These are phyloP conservation scores for Aspergillus pseudonomiae DNA, from an alignment of 2,329 filamentous ascomycete species.

Conservation along the genomic window DNA sequence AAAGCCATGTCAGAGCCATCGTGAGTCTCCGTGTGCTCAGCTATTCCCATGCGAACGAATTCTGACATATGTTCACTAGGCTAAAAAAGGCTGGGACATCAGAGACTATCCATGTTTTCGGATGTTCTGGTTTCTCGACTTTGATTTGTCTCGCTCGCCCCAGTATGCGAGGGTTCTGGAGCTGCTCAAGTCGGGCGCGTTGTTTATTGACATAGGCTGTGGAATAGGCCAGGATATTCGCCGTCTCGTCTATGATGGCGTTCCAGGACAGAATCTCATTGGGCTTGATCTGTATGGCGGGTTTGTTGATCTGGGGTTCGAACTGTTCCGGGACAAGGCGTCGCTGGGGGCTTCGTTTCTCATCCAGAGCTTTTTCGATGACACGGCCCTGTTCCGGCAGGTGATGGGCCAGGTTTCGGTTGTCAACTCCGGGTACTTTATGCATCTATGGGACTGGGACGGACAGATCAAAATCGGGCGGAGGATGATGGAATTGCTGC, in stretches of 20 bases:
- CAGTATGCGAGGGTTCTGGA: not conserved
- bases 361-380: slow-evolving; percentile 51
- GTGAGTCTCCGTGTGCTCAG: no score
- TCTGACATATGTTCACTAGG: not conserved
- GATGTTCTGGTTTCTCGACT: not conserved
- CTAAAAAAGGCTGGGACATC: not conserved
- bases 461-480: not conserved
- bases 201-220: not conserved
- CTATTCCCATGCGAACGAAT: no score
- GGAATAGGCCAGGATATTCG: not conserved
- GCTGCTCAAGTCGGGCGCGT: not conserved
- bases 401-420: not conserved
- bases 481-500: no score
- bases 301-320: not conserved
- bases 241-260: not conserved
- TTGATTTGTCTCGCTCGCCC: not conserved
- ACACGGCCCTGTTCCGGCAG: not conserved
- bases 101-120: not conserved
- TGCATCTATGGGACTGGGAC: not conserved
- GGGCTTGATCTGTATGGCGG: not conserved
- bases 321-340: not conserved
- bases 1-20: no score
- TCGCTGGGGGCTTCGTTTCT: slow-evolving; percentile 29
- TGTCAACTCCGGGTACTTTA: not conserved
- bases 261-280: not conserved